Evolutionary conservation across 768 basidiomycete genomes (phyloP).

Genomic region (Tricholoma sp.): DNA sequence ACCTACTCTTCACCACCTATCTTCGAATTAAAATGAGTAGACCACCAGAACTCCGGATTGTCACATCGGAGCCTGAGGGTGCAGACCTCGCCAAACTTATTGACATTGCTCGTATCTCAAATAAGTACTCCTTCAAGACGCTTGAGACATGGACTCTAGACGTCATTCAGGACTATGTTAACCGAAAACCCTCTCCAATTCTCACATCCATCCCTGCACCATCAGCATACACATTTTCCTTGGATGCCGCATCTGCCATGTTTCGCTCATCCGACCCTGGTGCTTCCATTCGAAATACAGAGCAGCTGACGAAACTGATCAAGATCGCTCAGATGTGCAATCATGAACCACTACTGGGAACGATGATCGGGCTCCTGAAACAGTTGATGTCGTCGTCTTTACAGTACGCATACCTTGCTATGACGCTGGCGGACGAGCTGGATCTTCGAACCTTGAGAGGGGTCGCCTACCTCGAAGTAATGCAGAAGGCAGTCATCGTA

Average conservation of each 20-base stretch:
- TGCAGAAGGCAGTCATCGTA: slow-evolving; percentile 54
- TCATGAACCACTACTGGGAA: slow-evolving; percentile 54
- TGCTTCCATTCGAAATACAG: slow-evolving; percentile 28
- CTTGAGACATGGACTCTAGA: slow-evolving; percentile 73
- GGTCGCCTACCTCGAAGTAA: slow-evolving; percentile 67
- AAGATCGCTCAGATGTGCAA: slow-evolving; percentile 64
- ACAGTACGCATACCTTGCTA: slow-evolving; percentile 67
- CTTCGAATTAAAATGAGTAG: slow-evolving; percentile 29
- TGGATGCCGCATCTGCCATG: slow-evolving; percentile 9
- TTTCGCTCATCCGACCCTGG: slow-evolving; percentile 8
- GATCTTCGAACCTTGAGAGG: slow-evolving; percentile 56
- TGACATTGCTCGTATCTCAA: slow-evolving; percentile 60
- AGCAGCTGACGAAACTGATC: slow-evolving; percentile 54
- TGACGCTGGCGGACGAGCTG: slow-evolving; percentile 70
- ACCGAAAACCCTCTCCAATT: slow-evolving; percentile 50
- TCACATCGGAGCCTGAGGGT: slow-evolving; percentile 39
- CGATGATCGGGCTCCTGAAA: slow-evolving; percentile 54
- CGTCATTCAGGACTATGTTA: slow-evolving; percentile 65
- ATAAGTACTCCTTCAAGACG: slow-evolving; percentile 73
- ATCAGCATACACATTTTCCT: slow-evolving; percentile 27
- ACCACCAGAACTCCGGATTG: slow-evolving; percentile 53
- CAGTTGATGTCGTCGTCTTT: slow-evolving; percentile 59
- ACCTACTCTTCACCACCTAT: background rate
- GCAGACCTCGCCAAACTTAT: slow-evolving; percentile 52
- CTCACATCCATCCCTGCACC: slow-evolving; percentile 36